Evolutionary conservation across 805 yeast species (phyloP), one percentile per base, ranked within the genome.

Genomic region (Candida dendrica): DNA sequence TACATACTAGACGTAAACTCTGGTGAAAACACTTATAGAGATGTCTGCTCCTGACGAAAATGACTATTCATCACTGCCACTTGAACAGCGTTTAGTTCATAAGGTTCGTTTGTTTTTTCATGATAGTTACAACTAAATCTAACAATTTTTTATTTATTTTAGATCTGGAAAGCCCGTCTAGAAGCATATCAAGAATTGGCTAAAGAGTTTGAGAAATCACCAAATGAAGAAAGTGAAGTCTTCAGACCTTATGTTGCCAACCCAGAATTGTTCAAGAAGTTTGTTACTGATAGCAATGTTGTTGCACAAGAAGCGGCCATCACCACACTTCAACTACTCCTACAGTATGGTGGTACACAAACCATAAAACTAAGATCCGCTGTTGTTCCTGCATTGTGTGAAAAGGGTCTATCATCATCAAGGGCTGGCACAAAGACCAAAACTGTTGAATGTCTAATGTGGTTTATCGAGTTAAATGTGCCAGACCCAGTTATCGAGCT

Each of bases 281-380:
- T 81, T 34, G 80, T 84, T 7, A 69, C 76, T 3, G 98, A 93
- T 58, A 60, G 82, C 27, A 93, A 93, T 57, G 96, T 89, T 16
- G 93, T 84, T 15, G 95, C 98, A 0, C 95, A 89, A 49, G 98
- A 93, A 55, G 66, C 82, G 2, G 98, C 87, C 4, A 65, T 88
- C 17, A 58, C 64, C 3, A 72, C 84, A 7, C 59, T 87, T 6
- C 62, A 63, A 13, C 69, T 76, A 4, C 74, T 76, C 52, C 62
- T 84, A 35, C 74, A 76, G 51, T 73, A 60, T 53, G 84, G 85
- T 2, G 82, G 81, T 0, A 43, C 74, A 1, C 51, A 56, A 2
- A 71, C 72, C 38, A 35, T 59, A 6, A 66, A 62, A 47, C 53
- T 79, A 17, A 70, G 77, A 46, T 49, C 55, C 10, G 53, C 60